These are phyloP conservation scores for Lagenidium giganteum DNA, from an alignment of 352 stramenopile genomes.

Conservation along the genomic window DNA sequence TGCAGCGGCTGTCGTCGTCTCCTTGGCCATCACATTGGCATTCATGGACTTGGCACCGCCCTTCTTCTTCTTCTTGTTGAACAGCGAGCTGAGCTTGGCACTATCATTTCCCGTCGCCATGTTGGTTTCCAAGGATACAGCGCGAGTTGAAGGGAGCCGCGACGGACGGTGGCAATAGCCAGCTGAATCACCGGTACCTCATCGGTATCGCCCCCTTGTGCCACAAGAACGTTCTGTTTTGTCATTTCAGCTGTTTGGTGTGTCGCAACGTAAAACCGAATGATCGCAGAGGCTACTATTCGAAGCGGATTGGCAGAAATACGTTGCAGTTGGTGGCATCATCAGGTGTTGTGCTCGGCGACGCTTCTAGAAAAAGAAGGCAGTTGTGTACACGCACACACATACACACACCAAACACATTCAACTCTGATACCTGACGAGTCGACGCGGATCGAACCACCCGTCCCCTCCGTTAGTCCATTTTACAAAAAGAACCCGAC, in stretches of 20 bases:
- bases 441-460: neutral
- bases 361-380: conserved; percentile 3
- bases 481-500: too few species aligned
- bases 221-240: conserved; percentile 24
- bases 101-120: conserved; percentile 39
- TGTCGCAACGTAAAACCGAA: conserved; percentile 9
- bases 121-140: too few species aligned
- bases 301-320: neutral
- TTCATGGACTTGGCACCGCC: conserved; percentile 68
- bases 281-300: conserved; percentile 12
- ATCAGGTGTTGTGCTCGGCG: neutral
- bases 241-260: conserved; percentile 3
- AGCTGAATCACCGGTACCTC: neutral
- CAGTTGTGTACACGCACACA: neutral
- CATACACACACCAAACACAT: neutral
- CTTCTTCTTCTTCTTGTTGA: conserved; percentile 84
- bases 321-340: conserved; percentile 10
- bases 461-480: neutral
- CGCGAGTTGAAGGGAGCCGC: too few species aligned
- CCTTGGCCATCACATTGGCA: conserved; percentile 74
- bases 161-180: too few species aligned
- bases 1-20: conserved; percentile 24
- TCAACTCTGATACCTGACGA: neutral
- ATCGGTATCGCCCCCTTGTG: neutral
- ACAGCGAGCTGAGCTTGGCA: conserved; percentile 78